Conservation (phyloP, 1,284 basidiomycete species). For the Puccinia triticina region DNA sequence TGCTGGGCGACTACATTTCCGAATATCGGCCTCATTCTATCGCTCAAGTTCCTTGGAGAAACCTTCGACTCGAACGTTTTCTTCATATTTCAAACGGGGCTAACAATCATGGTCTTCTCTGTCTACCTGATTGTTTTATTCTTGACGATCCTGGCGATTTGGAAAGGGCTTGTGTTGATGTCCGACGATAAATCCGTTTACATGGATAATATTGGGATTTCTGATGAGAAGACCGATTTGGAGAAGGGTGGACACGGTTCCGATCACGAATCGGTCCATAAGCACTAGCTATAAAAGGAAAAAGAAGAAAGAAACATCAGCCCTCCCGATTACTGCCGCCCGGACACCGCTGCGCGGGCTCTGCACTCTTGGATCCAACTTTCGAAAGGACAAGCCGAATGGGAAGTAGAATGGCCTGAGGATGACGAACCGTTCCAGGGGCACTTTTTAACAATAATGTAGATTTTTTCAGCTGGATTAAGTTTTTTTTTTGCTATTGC, state of each 20-base stretch:
- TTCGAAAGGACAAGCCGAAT: background rate
- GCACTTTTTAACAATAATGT: background rate
- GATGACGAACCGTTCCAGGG: background rate
- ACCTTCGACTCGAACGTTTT: conserved; percentile 23
- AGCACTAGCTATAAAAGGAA: conserved; percentile 2
- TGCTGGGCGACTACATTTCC: conserved; percentile 48
- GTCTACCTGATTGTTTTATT: conserved; percentile 33
- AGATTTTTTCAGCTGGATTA: background rate
- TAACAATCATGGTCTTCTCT: conserved; percentile 26
- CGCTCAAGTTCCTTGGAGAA: conserved; percentile 39
- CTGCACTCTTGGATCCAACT: background rate
- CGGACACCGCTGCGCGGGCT: background rate
- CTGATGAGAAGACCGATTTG: conserved; percentile 6
- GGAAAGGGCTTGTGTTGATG: conserved; percentile 24
- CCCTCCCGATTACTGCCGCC: no score
- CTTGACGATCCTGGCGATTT: conserved; percentile 33
- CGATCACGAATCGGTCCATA: background rate
- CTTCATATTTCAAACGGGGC: conserved; percentile 1
- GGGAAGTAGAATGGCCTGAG: background rate
- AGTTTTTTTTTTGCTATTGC: background rate
- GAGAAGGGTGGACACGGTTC: conserved; percentile 29
- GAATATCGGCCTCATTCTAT: conserved; percentile 28
- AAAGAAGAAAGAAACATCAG: background rate
- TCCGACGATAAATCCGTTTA: conserved; percentile 29
- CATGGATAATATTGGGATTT: conserved; percentile 16